Evolutionary conservation across 345 rosid genomes (phyloP).

Genomic region (Eutrema yunnanense): DNA sequence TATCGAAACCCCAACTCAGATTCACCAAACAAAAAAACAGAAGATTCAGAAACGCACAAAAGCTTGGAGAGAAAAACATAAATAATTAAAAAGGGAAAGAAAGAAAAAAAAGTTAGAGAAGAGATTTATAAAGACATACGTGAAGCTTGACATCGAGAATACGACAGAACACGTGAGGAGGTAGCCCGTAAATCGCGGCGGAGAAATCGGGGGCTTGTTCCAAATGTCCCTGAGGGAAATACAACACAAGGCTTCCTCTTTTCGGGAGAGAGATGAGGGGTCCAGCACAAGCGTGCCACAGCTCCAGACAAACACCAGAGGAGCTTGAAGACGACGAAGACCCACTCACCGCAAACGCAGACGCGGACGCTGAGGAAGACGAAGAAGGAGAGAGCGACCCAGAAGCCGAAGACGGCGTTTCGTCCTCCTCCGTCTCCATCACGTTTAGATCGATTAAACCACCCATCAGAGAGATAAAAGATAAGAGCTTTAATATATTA

Average conservation of each 20-base stretch:
- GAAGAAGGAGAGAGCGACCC: constrained; percentile 60
- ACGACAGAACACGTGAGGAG: constrained; percentile 82
- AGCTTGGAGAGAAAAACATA: background rate
- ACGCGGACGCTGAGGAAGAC: constrained; percentile 47
- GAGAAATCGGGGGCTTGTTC: constrained; percentile 73
- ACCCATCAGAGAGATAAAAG: constrained; percentile 41
- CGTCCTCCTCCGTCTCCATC: constrained; percentile 73
- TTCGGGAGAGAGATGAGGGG: constrained; percentile 85
- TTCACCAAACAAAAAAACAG: background rate
- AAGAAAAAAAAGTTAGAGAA: background rate
- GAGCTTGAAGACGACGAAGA: constrained; percentile 29
- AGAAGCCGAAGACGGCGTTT: constrained; percentile 47
- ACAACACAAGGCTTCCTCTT: constrained; percentile 75
- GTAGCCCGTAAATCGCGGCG: constrained; percentile 55
- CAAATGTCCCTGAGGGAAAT: constrained; percentile 93
- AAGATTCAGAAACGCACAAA: background rate
- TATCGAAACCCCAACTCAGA: constrained; percentile 18
- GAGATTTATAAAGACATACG: constrained; percentile 38
- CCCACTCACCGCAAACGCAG: constrained; percentile 31
- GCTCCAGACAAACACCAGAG: constrained; percentile 75
- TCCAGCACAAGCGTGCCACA: constrained; percentile 99
- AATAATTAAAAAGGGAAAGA: background rate
- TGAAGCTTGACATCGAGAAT: constrained; percentile 95
- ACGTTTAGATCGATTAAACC: constrained; percentile 95
- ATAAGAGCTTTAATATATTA: background rate